A percentile compares a stretch with the other conserved stretches of the same genome.
Conservation (phyloP, 805 yeast genomes). For the Candida easanensis region DNA sequence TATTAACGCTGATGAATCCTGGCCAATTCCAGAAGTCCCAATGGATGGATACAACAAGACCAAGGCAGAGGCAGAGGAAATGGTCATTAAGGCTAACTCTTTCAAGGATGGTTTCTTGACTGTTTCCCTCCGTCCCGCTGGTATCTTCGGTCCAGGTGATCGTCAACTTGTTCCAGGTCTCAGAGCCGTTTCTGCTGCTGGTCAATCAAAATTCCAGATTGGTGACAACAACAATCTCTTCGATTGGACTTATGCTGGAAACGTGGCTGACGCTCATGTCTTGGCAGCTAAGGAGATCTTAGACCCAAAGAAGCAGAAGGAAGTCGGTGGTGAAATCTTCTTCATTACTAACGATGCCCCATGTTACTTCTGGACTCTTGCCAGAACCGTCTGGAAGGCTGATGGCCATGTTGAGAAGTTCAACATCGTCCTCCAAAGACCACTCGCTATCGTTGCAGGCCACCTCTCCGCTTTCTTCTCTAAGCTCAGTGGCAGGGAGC, state of each 20-base stretch:
- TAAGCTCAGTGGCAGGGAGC: slow-evolving; percentile 71
- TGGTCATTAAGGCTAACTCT: slow-evolving; percentile 73
- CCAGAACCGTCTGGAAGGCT: slow-evolving; percentile 95
- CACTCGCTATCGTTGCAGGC: slow-evolving; percentile 80
- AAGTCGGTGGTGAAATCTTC: slow-evolving; percentile 81
- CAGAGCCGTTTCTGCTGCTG: slow-evolving; percentile 73
- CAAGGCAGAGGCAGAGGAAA: slow-evolving; percentile 84
- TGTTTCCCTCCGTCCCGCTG: slow-evolving; percentile 92
- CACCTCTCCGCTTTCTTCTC: slow-evolving; percentile 76
- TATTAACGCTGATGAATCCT: slow-evolving; percentile 86
- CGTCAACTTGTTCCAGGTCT: slow-evolving; percentile 94
- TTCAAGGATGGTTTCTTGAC: slow-evolving; percentile 59
- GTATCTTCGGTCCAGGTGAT: slow-evolving; percentile 98
- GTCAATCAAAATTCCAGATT: slow-evolving; percentile 88
- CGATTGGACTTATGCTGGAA: slow-evolving; percentile 98
- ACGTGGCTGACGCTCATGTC: slow-evolving; percentile 95
- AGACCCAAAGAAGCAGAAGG: slow-evolving; percentile 37
- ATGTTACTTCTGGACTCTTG: slow-evolving; percentile 94
- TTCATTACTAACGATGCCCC: slow-evolving; percentile 94
- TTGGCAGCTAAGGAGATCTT: slow-evolving; percentile 80
- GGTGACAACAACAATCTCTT: slow-evolving; percentile 93
- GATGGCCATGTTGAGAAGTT: slow-evolving; percentile 79
- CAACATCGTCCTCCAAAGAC: slow-evolving; percentile 66
- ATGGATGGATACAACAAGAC: slow-evolving; percentile 98
- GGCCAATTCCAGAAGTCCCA: slow-evolving; percentile 88